phyloP scores from a whole-genome alignment of 2,329 filamentous ascomycete genomes.

The Coniochaeta sp. region DNA sequence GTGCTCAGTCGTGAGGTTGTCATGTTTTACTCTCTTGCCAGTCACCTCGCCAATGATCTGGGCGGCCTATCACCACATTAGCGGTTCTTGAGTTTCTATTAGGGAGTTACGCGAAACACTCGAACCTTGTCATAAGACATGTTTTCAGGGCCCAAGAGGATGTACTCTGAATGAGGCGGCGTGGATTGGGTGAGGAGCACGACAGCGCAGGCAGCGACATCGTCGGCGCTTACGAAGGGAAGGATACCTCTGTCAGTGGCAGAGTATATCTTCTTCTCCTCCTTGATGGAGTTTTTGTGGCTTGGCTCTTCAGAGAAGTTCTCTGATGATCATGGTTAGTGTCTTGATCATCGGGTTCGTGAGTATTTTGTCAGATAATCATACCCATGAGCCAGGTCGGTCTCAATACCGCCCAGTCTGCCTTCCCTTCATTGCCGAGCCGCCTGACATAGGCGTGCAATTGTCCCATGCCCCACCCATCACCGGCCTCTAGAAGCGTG shows the following conservation, averaged over 20 bases:
- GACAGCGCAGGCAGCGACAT: conserved; percentile 37
- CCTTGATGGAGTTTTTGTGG: conserved; percentile 22
- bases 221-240: conserved; percentile 36
- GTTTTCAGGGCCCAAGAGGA: conserved; percentile 28
- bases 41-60: conserved; percentile 22
- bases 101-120: background rate
- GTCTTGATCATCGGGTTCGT: background rate
- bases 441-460: conserved; percentile 29
- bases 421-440: conserved; percentile 22
- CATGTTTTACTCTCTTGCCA: conserved; percentile 24
- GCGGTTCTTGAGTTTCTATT: background rate
- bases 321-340: conserved; percentile 21
- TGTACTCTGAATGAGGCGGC: conserved; percentile 30
- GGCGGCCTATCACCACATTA: conserved; percentile 20
- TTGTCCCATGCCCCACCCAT: conserved; percentile 19
- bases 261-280: conserved; percentile 32
- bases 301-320: conserved; percentile 29
- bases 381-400: conserved; percentile 41
- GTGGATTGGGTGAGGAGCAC: conserved; percentile 27
- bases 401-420: conserved; percentile 34
- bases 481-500: conserved; percentile 26
- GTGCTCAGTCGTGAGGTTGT: conserved; percentile 21
- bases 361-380: conserved; percentile 5
- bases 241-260: conserved; percentile 33
- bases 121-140: conserved; percentile 23